Conservation (phyloP, 1,284 basidiomycete species). For the Ganoderma meredithae region DNA sequence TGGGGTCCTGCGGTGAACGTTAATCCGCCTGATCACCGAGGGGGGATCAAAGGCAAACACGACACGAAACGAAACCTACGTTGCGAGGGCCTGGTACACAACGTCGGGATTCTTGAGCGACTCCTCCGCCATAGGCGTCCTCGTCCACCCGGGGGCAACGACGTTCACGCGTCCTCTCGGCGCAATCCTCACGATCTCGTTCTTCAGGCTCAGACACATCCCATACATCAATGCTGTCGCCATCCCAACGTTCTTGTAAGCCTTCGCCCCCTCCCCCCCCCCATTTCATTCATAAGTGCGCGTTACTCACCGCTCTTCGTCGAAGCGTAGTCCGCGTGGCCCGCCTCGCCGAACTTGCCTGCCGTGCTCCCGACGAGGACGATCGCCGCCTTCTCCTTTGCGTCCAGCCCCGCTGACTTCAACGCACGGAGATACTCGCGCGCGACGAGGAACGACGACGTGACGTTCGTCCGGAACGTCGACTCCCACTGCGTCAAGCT, state of each 20-base stretch:
- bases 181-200: slow-evolving; percentile 81
- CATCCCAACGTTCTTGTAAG: slow-evolving; percentile 28
- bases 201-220: slow-evolving; percentile 72
- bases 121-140: slow-evolving; percentile 64
- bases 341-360: slow-evolving; percentile 77
- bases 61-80: slow-evolving; percentile 53
- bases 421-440: slow-evolving; percentile 65
- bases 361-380: slow-evolving; percentile 76
- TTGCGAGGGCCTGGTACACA: slow-evolving; percentile 65
- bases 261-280: too few species aligned
- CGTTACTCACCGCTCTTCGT: slow-evolving; percentile 44
- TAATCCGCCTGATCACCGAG: neutral
- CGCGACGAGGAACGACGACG: slow-evolving; percentile 71
- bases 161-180: slow-evolving; percentile 75
- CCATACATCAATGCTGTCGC: slow-evolving; percentile 76
- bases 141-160: slow-evolving; percentile 75
- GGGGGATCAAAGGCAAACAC: neutral
- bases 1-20: slow-evolving; percentile 56
- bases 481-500: slow-evolving; percentile 68
- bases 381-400: slow-evolving; percentile 63
- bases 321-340: slow-evolving; percentile 69
- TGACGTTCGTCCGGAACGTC: slow-evolving; percentile 71
- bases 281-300: neutral
- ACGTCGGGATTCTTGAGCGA: slow-evolving; percentile 53
- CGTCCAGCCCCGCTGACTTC: slow-evolving; percentile 46